Evolutionary conservation across 1,139 yeast species (phyloP).

Genomic region (Hemisphaericaspora xylofermentans): DNA sequence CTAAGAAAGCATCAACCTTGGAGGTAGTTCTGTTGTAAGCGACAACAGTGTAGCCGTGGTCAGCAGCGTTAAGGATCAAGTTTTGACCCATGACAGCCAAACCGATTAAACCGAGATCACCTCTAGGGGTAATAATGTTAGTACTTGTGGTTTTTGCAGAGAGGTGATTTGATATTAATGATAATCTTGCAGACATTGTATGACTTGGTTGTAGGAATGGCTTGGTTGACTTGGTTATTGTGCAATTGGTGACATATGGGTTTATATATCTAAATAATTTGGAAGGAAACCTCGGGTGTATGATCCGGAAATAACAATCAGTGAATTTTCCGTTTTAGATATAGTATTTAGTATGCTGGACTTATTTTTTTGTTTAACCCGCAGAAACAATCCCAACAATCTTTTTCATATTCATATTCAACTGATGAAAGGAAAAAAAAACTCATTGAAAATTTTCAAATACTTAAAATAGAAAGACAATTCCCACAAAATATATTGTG

Average conservation of each 20-base stretch:
- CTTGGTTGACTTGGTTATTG: not conserved
- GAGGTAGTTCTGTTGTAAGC: slow-evolving; percentile 97
- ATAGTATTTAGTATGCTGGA: too few species aligned
- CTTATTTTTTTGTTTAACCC: not conserved
- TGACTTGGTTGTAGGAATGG: not conserved
- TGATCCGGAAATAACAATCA: not conserved
- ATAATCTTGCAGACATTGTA: slow-evolving; percentile 12
- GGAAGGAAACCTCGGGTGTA: not conserved
- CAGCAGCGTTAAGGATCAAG: slow-evolving; percentile 96
- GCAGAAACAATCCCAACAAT: not conserved
- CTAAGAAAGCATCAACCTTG: slow-evolving; percentile 92
- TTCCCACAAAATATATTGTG: too few species aligned
- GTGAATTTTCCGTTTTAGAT: not conserved
- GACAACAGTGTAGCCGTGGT: slow-evolving; percentile 95
- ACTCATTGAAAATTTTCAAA: too few species aligned
- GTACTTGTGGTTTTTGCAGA: slow-evolving; percentile 13
- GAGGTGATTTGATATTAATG: slow-evolving; percentile 10
- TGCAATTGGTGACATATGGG: not conserved
- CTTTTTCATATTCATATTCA: too few species aligned
- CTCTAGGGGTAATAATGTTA: slow-evolving; percentile 46
- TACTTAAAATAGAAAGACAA: too few species aligned
- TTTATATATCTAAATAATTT: not conserved
- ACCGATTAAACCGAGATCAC: slow-evolving; percentile 98
- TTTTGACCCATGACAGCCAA: slow-evolving; percentile 99
- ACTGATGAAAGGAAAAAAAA: too few species aligned